A percentile compares a stretch with the other conserved stretches of the same genome.
These are phyloP conservation scores for Neurospora sp. DNA, from an alignment of 2,329 filamentous ascomycete genomes.

Conservation along the genomic window DNA sequence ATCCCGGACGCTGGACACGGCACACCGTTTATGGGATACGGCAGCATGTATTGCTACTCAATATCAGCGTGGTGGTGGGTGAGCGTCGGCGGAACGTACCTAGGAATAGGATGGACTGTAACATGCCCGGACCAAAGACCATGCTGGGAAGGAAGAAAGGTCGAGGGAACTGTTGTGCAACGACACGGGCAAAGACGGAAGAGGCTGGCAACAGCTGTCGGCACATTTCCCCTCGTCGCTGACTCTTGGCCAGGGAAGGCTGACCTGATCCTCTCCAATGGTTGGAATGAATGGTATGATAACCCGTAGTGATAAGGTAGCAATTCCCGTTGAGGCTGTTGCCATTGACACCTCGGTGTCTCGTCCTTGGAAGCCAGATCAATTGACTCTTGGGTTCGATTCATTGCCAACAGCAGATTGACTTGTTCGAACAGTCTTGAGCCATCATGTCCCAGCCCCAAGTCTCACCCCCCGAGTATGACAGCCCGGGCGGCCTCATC, in stretches of 20 bases:
- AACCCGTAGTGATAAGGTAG: not conserved
- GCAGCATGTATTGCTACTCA: not conserved
- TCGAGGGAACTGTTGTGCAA: not conserved
- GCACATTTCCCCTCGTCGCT: not conserved
- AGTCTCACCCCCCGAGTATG: not conserved
- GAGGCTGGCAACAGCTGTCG: not conserved
- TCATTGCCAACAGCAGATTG: not conserved
- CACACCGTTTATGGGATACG: not conserved
- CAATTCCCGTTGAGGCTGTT: not conserved
- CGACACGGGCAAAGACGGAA: not conserved
- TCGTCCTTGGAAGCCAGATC: not conserved
- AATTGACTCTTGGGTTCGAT: not conserved
- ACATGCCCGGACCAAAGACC: not conserved
- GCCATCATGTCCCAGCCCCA: not conserved
- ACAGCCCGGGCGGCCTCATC: conserved; percentile 6
- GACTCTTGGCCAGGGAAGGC: not conserved
- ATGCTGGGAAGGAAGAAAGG: not conserved
- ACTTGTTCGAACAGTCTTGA: not conserved
- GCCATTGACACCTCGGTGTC: not conserved
- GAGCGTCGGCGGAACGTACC: not conserved
- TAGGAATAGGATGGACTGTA: not conserved
- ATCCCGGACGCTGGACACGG: not conserved
- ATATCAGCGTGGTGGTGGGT: not conserved
- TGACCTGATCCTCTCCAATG: not conserved
- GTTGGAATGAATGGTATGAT: not conserved